A percentile compares a stretch with the other conserved stretches of the same genome.
Conservation (phyloP, 495 filamentous ascomycete genomes). For the Aspergillus conjunctus region DNA sequence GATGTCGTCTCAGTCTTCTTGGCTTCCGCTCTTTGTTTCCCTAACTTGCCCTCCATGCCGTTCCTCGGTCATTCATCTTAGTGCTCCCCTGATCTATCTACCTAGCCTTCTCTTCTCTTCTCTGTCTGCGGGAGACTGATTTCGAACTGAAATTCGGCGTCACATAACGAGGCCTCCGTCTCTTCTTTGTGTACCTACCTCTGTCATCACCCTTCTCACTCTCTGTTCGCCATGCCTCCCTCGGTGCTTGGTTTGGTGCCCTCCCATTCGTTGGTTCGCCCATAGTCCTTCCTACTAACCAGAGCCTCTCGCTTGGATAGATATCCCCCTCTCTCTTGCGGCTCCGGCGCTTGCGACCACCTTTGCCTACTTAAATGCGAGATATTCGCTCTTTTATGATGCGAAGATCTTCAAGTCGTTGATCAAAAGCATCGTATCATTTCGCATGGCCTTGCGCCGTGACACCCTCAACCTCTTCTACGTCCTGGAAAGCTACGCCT, state of each 20-base stretch:
- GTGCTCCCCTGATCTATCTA: slow-evolving; percentile 5
- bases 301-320: slow-evolving; percentile 19
- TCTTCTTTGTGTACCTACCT: not conserved
- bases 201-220: not conserved
- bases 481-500: slow-evolving; percentile 68
- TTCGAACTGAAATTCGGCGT: not conserved
- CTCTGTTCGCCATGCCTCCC: not conserved
- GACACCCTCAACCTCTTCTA: slow-evolving; percentile 80
- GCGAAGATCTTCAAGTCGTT: slow-evolving; percentile 52
- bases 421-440: slow-evolving; percentile 43
- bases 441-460: slow-evolving; percentile 47
- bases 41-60: not conserved
- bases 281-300: not conserved
- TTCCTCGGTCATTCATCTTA: slow-evolving; percentile 6
- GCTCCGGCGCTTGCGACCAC: slow-evolving; percentile 66
- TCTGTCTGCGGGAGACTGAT: not conserved
- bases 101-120: not conserved
- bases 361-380: slow-evolving; percentile 82
- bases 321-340: slow-evolving; percentile 52
- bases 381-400: slow-evolving; percentile 69
- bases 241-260: slow-evolving; percentile 2
- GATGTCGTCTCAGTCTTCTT: slow-evolving; percentile 1
- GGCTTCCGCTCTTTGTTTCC: not conserved
- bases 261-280: not conserved
- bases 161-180: not conserved